Base-by-base conservation (phyloP, 768 basidiomycete species). In the Tephrocybe sp. region DNA sequence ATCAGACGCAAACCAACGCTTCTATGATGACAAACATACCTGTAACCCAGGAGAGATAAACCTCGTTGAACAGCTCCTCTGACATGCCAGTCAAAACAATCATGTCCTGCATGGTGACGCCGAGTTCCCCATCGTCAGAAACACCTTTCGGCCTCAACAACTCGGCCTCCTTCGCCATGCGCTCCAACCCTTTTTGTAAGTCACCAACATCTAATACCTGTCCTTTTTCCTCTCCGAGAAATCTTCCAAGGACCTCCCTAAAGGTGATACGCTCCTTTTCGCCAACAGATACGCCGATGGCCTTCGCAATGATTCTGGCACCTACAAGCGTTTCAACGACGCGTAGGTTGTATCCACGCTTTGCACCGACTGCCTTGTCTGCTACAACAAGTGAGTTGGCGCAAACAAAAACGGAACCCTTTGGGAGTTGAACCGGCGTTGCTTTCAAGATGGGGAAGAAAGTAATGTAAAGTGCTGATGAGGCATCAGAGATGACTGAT, bases 281-380 rank as follows among this genome's bases (percentile, higher is more conserved):
- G 14, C 56, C 70, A 11, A 70, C 66, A 17, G 59, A 39, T 13
- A 89, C 53, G 1, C 74, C 77, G 19, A 94, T 76, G 33, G 71
- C 68, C 26, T 77, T 75, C 0, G 84, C 84, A 11, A 97, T 76
- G 5, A 92, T 72, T 20, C 87, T 78, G 0, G 93, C 90, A 1
- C 83, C 87, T 32, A 84, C 85, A 16, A 92, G 83, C 0, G 87
- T 89, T 67, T 97, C 93, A n/a, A 95, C 88, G 31, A 94, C 92
- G 31, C 91, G 89, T 13, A 95, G 75, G 62, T 97, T 96, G 72
- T 96, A 95, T 39, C 84, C 78, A 32, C 75, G 78, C 58, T 85
- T 88, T 1, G 90, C 88, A 32, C 82, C 83, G 48, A 83, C 75
- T 1, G 83, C 82, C 66, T 95, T 93, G 65, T 93, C 86, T 23